phyloP scores from a whole-genome alignment of 2,329 filamentous ascomycete genomes.

The Aspergillus intermedius region DNA sequence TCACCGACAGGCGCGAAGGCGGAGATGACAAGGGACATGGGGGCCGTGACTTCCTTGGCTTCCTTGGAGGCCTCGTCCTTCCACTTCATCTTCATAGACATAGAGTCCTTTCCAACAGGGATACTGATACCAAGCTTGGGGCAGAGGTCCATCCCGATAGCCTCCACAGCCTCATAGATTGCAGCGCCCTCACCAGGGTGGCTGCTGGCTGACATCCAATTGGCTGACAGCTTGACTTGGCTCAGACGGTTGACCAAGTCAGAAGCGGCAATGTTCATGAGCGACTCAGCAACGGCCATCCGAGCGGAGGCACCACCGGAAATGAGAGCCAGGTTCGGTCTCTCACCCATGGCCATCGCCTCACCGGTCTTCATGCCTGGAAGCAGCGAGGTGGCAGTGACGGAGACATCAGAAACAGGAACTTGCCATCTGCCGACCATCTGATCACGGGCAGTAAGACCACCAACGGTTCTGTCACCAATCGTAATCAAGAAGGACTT shows the following conservation, averaged over 20 bases:
- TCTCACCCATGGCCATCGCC: slow-evolving; percentile 97
- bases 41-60: slow-evolving; percentile 80
- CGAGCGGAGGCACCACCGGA: slow-evolving; percentile 82
- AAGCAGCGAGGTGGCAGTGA: slow-evolving; percentile 76
- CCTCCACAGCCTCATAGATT: slow-evolving; percentile 87
- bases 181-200: slow-evolving; percentile 88
- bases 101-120: slow-evolving; percentile 95
- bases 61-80: slow-evolving; percentile 61
- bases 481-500: slow-evolving; percentile 98
- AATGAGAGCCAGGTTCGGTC: slow-evolving; percentile 80
- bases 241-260: slow-evolving; percentile 65
- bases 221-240: slow-evolving; percentile 82
- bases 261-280: slow-evolving; percentile 87
- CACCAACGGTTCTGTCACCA: slow-evolving; percentile 84
- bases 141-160: slow-evolving; percentile 88
- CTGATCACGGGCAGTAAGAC: slow-evolving; percentile 81
- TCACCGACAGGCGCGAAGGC: slow-evolving; percentile 81
- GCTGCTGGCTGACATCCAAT: slow-evolving; percentile 98
- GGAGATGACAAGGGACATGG: slow-evolving; percentile 83
- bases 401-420: slow-evolving; percentile 87
- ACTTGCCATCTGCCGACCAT: slow-evolving; percentile 96
- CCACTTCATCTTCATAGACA: slow-evolving; percentile 99
- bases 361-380: slow-evolving; percentile 72
- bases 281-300: slow-evolving; percentile 91
- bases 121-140: slow-evolving; percentile 86